A percentile compares a stretch with the other conserved stretches of the same genome.
phyloP scores from a whole-genome alignment of 176 grass and related monocot species.

The Alopecurus myosuroides region DNA sequence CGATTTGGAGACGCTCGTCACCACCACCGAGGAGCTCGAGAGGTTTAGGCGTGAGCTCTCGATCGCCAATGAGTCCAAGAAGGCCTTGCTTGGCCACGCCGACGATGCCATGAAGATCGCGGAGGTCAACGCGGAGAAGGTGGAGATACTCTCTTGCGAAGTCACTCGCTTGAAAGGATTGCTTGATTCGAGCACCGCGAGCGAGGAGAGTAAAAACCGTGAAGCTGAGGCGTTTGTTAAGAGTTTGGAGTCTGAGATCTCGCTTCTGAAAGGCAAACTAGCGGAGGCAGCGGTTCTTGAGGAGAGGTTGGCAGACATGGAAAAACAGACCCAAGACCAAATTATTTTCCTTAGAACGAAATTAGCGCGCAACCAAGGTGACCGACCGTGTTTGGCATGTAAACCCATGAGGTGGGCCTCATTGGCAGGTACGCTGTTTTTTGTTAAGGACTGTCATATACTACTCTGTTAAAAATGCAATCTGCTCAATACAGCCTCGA shows the following conservation, averaged over 20 bases:
- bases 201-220: slow-evolving; percentile 48
- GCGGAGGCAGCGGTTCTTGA: slow-evolving; percentile 47
- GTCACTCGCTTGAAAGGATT: slow-evolving; percentile 52
- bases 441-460: too few species aligned
- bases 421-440: too few species aligned
- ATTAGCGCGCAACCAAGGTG: too few species aligned
- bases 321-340: slow-evolving; percentile 33
- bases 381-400: too few species aligned
- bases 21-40: slow-evolving; percentile 61
- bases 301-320: slow-evolving; percentile 45
- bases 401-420: too few species aligned
- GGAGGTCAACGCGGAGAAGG: slow-evolving; percentile 65
- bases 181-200: slow-evolving; percentile 55
- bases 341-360: too few species aligned
- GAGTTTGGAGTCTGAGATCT: slow-evolving; percentile 57
- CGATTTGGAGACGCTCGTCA: slow-evolving; percentile 54
- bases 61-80: slow-evolving; percentile 60
- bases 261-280: slow-evolving; percentile 47
- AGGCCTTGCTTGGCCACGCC: slow-evolving; percentile 48
- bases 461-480: too few species aligned
- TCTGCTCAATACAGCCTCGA: too few species aligned
- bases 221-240: slow-evolving; percentile 54
- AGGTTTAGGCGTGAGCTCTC: slow-evolving; percentile 53
- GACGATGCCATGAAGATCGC: slow-evolving; percentile 73
- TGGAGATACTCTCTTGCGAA: slow-evolving; percentile 56